Base-by-base conservation (phyloP, 352 stramenopile genomes). In the Phytophthora macrochlamydospora region DNA sequence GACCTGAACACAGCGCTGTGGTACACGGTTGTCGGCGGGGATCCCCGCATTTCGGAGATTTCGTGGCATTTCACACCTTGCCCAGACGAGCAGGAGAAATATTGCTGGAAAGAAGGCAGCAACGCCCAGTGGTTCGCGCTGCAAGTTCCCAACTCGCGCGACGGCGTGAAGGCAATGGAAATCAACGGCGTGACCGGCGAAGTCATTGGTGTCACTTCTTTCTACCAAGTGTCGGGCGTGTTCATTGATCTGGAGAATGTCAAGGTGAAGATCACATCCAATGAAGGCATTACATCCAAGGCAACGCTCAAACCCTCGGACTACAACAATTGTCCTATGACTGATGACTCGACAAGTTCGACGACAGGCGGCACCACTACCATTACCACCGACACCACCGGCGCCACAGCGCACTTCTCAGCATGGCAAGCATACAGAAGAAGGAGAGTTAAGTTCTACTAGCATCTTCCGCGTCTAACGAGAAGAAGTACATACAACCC, bases 151-250 rank as follows among this genome's bases (percentile, higher is more conserved):
- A 91, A 90, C 67, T 86, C 78, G 3, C 62, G 68, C 18, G 66
- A 78, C 43, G 78, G 76, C 31, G 69, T 91, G 33, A 70, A 78
- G 44, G 53, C 48, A 12, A 81, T 90, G 71, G 70, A 84, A 46
- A 86, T 88, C 56, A 76, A 75, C 38, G 75, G 72, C 28, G 59
- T 68, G 13, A 68, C 82, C 30, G 72, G 70, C 7, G 55, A 72
- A 37, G 64, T 83, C n/a, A 84, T 84, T 43, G 76, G 76, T 2
- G 94, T 98, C 42, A 92, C 97, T 62, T 98, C 94, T 76, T 98
- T 98, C 76, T 98, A 76, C 51, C 71, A 79, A 31, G 58, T 79
- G 2, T 58, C 71, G n/a, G 59, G 59, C 14, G 67, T 73, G 29
- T 55, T 59, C 11, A 71, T 79, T n/a, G 67, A 79, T 51, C 42